Evolutionary conservation across 2,329 filamentous ascomycete species (phyloP).

Genomic region (Nemania diffusa): DNA sequence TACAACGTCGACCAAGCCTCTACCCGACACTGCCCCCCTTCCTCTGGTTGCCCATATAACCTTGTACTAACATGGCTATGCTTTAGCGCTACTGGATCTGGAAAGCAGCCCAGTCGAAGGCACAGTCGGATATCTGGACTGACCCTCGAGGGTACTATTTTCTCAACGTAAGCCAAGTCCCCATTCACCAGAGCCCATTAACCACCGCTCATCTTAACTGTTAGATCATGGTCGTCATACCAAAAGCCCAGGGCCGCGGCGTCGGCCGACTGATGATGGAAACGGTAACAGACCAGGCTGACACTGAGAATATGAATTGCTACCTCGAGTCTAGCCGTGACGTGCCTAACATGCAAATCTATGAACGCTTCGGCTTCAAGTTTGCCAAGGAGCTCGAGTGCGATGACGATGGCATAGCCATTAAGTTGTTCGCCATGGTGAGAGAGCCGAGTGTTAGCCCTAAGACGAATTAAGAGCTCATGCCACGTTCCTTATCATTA

Average conservation of each 20-base stretch:
- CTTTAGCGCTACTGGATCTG: slow-evolving; percentile 74
- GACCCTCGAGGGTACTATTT: slow-evolving; percentile 78
- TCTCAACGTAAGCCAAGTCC: slow-evolving; percentile 61
- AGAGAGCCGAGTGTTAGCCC: slow-evolving; percentile 51
- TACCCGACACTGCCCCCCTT: slow-evolving; percentile 8
- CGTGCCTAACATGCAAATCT: slow-evolving; percentile 76
- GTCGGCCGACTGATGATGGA: slow-evolving; percentile 73
- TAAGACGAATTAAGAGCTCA: slow-evolving; percentile 30
- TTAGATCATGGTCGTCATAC: slow-evolving; percentile 72
- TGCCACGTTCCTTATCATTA: neutral
- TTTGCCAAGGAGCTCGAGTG: slow-evolving; percentile 73
- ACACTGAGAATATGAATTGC: slow-evolving; percentile 71
- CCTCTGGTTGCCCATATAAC: neutral
- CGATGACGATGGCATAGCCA: slow-evolving; percentile 67
- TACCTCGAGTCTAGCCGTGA: slow-evolving; percentile 77
- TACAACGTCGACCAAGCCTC: slow-evolving; percentile 34
- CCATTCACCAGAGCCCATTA: neutral
- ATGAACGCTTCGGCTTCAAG: slow-evolving; percentile 75
- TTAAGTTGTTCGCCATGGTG: slow-evolving; percentile 58
- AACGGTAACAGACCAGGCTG: slow-evolving; percentile 70
- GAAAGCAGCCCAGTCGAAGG: slow-evolving; percentile 72
- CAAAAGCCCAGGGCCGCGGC: slow-evolving; percentile 72
- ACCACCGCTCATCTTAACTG: slow-evolving; percentile 7
- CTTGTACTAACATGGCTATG: slow-evolving; percentile 35
- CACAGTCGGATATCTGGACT: slow-evolving; percentile 71